These are phyloP conservation scores for Amaranthus palmeri DNA, from an alignment of 148 eudicot species.

Conservation along the genomic window DNA sequence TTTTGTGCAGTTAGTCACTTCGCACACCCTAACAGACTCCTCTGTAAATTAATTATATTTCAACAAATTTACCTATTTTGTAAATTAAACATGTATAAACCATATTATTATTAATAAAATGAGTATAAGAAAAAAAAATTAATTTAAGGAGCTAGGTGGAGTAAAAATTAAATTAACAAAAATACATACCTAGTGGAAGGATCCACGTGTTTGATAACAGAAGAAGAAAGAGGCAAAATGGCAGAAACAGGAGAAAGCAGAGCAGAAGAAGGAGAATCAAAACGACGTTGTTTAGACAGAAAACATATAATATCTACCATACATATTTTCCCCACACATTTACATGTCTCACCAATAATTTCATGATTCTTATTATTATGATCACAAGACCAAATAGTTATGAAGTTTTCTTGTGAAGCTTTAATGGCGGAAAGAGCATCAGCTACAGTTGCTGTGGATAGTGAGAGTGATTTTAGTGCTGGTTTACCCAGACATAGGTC, in stretches of 20 bases:
- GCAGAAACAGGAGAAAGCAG: slow-evolving; percentile 53
- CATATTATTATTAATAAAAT: neutral
- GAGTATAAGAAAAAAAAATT: neutral
- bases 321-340: slow-evolving; percentile 67
- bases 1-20: too few species aligned
- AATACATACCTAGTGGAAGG: slow-evolving; percentile 57
- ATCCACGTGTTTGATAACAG: slow-evolving; percentile 47
- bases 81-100: neutral
- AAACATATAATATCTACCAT: slow-evolving; percentile 51
- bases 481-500: slow-evolving; percentile 96
- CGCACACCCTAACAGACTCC: too few species aligned
- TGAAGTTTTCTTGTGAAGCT: slow-evolving; percentile 40
- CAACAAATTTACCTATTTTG: neutral
- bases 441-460: slow-evolving; percentile 46
- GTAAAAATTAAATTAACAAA: neutral
- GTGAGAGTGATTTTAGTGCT: slow-evolving; percentile 45
- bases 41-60: neutral
- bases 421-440: slow-evolving; percentile 63
- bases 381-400: slow-evolving; percentile 55
- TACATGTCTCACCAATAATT: slow-evolving; percentile 25
- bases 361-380: neutral
- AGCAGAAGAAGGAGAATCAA: slow-evolving; percentile 38
- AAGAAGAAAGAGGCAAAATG: slow-evolving; percentile 29
- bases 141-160: neutral
- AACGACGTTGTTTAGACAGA: too few species aligned